Evolutionary conservation across 208 protist species (phyloP).

Genomic region (Trypanosoma theileri): DNA sequence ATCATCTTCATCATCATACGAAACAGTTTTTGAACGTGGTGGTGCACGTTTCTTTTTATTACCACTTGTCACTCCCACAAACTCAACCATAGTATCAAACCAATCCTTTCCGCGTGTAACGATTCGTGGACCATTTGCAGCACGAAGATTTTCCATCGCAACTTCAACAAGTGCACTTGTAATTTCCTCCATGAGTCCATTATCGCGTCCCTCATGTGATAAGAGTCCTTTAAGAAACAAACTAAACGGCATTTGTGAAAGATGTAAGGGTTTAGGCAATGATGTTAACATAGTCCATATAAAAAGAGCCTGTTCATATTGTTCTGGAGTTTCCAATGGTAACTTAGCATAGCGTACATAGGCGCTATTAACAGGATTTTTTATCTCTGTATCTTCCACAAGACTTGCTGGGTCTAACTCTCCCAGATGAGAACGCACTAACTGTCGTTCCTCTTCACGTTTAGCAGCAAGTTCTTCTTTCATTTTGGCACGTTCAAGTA

Average conservation of each 20-base stretch:
- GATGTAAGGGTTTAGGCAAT: conserved; percentile 48
- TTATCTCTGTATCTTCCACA: conserved; percentile 49
- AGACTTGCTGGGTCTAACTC: conserved; percentile 35
- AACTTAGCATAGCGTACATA: conserved; percentile 57
- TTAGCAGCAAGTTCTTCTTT: conserved; percentile 55
- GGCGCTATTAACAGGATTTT: conserved; percentile 35
- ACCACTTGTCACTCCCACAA: conserved; percentile 69
- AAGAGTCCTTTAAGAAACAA: conserved; percentile 71
- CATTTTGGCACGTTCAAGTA: conserved; percentile 41
- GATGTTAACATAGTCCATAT: conserved; percentile 79
- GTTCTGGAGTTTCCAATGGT: conserved; percentile 40
- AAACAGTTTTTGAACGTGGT: conserved; percentile 19
- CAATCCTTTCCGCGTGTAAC: conserved; percentile 67
- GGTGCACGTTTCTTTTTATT: conserved; percentile 65
- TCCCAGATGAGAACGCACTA: conserved; percentile 53
- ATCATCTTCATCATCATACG: conserved; percentile 19
- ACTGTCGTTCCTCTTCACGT: conserved; percentile 62
- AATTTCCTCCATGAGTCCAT: conserved; percentile 87
- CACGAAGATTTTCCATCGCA: conserved; percentile 48
- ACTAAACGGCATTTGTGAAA: conserved; percentile 81
- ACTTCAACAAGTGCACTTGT: conserved; percentile 56
- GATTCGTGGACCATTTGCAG: conserved; percentile 48
- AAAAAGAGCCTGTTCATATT: conserved; percentile 73
- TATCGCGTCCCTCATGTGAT: conserved; percentile 56
- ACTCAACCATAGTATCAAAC: conserved; percentile 80